A percentile compares a stretch with the other conserved stretches of the same genome.
phyloP scores from a whole-genome alignment of 805 yeast species.

The Metschnikowia henanensis region DNA sequence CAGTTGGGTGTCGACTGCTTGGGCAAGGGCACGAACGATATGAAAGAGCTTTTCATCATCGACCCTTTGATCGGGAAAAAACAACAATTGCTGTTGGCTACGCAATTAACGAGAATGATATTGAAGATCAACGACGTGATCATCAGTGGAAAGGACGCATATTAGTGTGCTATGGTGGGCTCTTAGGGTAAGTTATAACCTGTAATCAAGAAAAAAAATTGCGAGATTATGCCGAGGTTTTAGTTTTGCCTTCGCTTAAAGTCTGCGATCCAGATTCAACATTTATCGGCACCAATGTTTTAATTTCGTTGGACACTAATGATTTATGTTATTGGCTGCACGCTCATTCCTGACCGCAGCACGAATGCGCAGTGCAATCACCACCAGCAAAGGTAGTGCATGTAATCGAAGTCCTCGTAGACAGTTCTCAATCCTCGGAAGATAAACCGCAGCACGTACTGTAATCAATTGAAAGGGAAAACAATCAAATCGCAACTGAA shows the following conservation, averaged over 20 bases:
- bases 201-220: slow-evolving; percentile 2
- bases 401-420: slow-evolving; percentile 1
- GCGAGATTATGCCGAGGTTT: no score
- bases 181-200: slow-evolving; percentile 4
- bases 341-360: slow-evolving; percentile 6
- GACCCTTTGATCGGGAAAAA: slow-evolving; percentile 98
- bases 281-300: no score
- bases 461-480: slow-evolving; percentile 1
- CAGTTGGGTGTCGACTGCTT: slow-evolving; percentile 92
- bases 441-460: background rate
- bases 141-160: slow-evolving; percentile 81
- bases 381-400: slow-evolving; percentile 11
- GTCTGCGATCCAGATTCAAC: no score
- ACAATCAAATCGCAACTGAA: background rate
- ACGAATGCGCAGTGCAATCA: slow-evolving; percentile 6
- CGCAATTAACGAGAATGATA: slow-evolving; percentile 97
- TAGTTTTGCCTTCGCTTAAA: no score
- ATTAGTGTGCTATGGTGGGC: slow-evolving; percentile 31
- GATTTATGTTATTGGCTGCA: no score
- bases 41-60: slow-evolving; percentile 91
- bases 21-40: slow-evolving; percentile 84
- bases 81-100: slow-evolving; percentile 92
- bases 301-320: no score
- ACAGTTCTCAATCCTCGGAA: slow-evolving; percentile 5
- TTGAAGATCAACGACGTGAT: slow-evolving; percentile 96